Conservation (phyloP, 352 stramenopile species). For the Phytophthora constricta region DNA sequence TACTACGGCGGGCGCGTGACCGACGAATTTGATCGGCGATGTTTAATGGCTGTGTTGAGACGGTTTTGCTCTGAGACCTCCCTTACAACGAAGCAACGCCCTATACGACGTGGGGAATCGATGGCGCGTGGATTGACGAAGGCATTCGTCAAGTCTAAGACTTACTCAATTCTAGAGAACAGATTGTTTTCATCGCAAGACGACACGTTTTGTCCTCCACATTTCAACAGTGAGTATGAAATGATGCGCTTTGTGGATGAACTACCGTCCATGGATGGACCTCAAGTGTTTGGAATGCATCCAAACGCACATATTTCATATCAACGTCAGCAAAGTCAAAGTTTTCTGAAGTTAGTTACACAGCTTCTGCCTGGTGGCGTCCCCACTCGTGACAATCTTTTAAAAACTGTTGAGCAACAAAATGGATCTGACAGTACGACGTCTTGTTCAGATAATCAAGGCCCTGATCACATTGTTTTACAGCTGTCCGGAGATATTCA, state of each 20-base stretch:
- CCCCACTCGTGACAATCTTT: background rate
- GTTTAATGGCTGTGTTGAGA: slow-evolving; percentile 67
- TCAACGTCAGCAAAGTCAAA: slow-evolving; percentile 61
- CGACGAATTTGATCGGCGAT: slow-evolving; percentile 82
- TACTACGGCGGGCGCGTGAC: slow-evolving; percentile 86
- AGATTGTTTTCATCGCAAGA: slow-evolving; percentile 28
- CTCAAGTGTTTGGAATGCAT: slow-evolving; percentile 86
- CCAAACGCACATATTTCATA: slow-evolving; percentile 80
- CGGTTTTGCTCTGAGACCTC: slow-evolving; percentile 59
- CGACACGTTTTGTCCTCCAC: slow-evolving; percentile 50
- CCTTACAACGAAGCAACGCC: slow-evolving; percentile 2
- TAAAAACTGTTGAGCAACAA: background rate
- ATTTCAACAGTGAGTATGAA: slow-evolving; percentile 41
- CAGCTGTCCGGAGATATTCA: slow-evolving; percentile 32
- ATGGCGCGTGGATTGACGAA: background rate
- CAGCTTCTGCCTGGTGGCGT: slow-evolving; percentile 43
- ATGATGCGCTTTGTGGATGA: slow-evolving; percentile 63
- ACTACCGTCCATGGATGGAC: slow-evolving; percentile 55
- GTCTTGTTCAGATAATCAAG: background rate
- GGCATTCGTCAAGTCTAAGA: slow-evolving; percentile 8
- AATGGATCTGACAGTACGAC: background rate
- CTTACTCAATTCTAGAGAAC: slow-evolving; percentile 5
- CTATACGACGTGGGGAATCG: slow-evolving; percentile 3
- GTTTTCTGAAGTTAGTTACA: slow-evolving; percentile 39
- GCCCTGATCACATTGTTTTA: slow-evolving; percentile 25